Percentiles rank a stretch among this genome's conserved stretches.
These are phyloP conservation scores for Capronia americana DNA, from an alignment of 2,329 filamentous ascomycete species.

Conservation along the genomic window DNA sequence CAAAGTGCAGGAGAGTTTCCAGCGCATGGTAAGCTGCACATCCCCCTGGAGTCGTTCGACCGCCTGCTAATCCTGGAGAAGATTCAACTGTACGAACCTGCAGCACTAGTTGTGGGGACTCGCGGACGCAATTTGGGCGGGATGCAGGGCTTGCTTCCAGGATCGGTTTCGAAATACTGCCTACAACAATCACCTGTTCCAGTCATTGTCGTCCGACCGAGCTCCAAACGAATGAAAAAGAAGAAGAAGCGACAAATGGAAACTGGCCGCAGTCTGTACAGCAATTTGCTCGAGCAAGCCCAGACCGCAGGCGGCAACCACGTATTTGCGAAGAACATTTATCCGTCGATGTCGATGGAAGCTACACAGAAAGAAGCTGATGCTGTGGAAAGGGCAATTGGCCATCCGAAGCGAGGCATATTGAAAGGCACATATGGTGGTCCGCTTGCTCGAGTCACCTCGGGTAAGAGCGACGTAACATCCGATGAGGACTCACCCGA, in stretches of 20 bases:
- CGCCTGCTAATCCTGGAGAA: slow-evolving; percentile 47
- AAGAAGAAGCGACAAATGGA: slow-evolving; percentile 84
- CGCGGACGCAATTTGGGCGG: slow-evolving; percentile 83
- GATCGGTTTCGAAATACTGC: slow-evolving; percentile 92
- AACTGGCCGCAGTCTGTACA: slow-evolving; percentile 75
- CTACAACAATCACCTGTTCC: slow-evolving; percentile 91
- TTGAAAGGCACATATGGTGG: slow-evolving; percentile 39
- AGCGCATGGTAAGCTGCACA: slow-evolving; percentile 71
- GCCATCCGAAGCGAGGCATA: slow-evolving; percentile 44
- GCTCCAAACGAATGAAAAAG: slow-evolving; percentile 86
- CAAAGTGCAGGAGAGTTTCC: slow-evolving; percentile 88
- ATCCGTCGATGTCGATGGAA: slow-evolving; percentile 34
- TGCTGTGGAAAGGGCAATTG: slow-evolving; percentile 58
- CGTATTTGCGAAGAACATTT: slow-evolving; percentile 53
- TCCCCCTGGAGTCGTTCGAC: background rate
- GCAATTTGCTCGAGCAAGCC: slow-evolving; percentile 74
- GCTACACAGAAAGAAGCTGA: slow-evolving; percentile 57
- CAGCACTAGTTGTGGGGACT: slow-evolving; percentile 88
- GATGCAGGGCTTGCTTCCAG: slow-evolving; percentile 83
- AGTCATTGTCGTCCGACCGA: slow-evolving; percentile 88
- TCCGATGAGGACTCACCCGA: slow-evolving; percentile 37
- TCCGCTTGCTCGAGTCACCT: slow-evolving; percentile 34
- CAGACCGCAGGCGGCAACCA: slow-evolving; percentile 58
- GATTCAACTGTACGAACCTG: slow-evolving; percentile 91
- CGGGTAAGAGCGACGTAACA: slow-evolving; percentile 32